phyloP scores from a whole-genome alignment of 768 basidiomycete species.

The Hygrocybe coccinea region DNA sequence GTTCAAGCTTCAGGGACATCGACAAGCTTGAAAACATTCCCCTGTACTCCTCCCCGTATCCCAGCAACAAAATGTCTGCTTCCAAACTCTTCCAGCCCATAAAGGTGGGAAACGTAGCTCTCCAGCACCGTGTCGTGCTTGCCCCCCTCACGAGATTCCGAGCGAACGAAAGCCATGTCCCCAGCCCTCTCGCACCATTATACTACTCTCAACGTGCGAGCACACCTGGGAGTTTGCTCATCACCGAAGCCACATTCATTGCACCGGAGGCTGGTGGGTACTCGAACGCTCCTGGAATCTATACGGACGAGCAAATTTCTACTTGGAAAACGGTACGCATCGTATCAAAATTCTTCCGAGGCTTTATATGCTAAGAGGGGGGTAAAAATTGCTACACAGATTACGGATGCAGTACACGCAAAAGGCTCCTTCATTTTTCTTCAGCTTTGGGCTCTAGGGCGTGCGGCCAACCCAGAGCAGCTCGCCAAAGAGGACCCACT shows the following conservation, averaged over 20 bases:
- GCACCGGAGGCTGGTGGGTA: conserved; percentile 27
- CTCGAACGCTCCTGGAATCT: conserved; percentile 36
- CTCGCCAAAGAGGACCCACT: conserved; percentile 22
- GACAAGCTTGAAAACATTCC: too few relatives aligned
- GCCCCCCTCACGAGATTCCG: conserved; percentile 44
- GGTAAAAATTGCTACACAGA: neutral
- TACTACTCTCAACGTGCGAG: conserved; percentile 25
- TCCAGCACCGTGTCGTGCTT: conserved; percentile 44
- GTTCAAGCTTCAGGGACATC: too few relatives aligned
- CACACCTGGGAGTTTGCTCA: conserved; percentile 28
- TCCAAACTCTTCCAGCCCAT: conserved; percentile 37
- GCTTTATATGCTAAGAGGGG: too few relatives aligned
- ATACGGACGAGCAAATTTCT: conserved; percentile 38
- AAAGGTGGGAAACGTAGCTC: conserved; percentile 30
- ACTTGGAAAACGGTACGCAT: conserved; percentile 39
- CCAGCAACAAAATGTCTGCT: neutral
- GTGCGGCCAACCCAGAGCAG: conserved; percentile 20
- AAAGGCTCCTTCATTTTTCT: conserved; percentile 34
- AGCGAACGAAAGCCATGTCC: conserved; percentile 30
- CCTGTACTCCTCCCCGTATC: neutral
- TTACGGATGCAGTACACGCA: conserved; percentile 17
- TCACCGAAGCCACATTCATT: conserved; percentile 38
- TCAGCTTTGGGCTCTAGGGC: conserved; percentile 51
- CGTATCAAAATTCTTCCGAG: neutral
- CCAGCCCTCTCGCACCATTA: conserved; percentile 21